A percentile compares a stretch with the other conserved stretches of the same genome.
These are phyloP conservation scores for Colletotrichum truncatum DNA, from an alignment of 2,329 filamentous ascomycete genomes.

Conservation along the genomic window DNA sequence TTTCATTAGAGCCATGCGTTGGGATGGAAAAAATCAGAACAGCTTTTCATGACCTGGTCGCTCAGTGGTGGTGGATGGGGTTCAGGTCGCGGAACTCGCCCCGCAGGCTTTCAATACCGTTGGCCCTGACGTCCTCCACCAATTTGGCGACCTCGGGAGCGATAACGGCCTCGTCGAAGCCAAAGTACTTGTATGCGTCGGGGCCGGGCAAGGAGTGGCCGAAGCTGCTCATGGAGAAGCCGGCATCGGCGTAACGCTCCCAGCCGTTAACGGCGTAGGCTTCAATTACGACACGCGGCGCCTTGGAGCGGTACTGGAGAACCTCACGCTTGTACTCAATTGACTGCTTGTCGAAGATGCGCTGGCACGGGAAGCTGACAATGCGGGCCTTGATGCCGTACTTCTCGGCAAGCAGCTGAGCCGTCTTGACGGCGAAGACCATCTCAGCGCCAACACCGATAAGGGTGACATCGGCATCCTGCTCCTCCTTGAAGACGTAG, in stretches of 20 bases:
- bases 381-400: conserved; percentile 48
- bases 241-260: conserved; percentile 69
- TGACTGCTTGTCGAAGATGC: conserved; percentile 52
- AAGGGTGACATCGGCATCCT: conserved; percentile 53
- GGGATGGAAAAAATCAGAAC: not conserved
- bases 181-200: conserved; percentile 62
- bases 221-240: conserved; percentile 61
- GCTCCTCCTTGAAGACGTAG: conserved; percentile 54
- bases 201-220: conserved; percentile 65
- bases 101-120: conserved; percentile 34
- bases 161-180: conserved; percentile 55
- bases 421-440: conserved; percentile 43
- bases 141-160: conserved; percentile 44
- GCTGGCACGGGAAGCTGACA: conserved; percentile 55
- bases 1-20: not conserved
- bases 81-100: conserved; percentile 38
- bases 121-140: conserved; percentile 34
- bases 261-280: conserved; percentile 66
- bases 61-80: conserved; percentile 24
- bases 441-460: conserved; percentile 50
- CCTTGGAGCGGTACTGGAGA: conserved; percentile 50
- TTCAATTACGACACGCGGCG: conserved; percentile 66
- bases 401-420: conserved; percentile 47
- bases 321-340: conserved; percentile 55
- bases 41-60: not conserved